Conservation (phyloP, 2,329 filamentous ascomycete species). For the Zymoseptoria crescenta region DNA sequence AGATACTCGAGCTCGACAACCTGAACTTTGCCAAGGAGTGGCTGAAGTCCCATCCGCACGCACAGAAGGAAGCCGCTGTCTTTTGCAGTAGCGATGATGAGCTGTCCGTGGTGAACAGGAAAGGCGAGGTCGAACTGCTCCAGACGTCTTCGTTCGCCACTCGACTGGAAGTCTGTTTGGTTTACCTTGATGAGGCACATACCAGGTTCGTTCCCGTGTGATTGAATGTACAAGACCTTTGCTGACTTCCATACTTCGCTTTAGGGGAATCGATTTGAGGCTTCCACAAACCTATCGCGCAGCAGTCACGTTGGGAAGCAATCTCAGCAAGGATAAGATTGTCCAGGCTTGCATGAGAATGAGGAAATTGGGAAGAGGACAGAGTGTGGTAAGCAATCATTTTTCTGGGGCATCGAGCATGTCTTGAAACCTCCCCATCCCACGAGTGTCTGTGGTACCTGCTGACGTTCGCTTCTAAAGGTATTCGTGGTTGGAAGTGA, state of each 20-base stretch:
- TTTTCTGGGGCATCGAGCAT: too few relatives aligned
- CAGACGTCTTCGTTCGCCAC: constrained; percentile 51
- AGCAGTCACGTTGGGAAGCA: constrained; percentile 58
- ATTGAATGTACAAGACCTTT: too few relatives aligned
- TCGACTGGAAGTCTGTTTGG: constrained; percentile 51
- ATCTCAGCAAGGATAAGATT: constrained; percentile 59
- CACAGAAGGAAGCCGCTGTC: constrained; percentile 40
- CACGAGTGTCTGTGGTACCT: too few relatives aligned
- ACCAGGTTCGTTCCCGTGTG: constrained; percentile 31
- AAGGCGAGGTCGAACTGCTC: constrained; percentile 42
- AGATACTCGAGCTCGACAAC: constrained; percentile 59
- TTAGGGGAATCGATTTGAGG: constrained; percentile 57
- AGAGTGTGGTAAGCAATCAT: constrained; percentile 44
- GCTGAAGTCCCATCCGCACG: constrained; percentile 33
- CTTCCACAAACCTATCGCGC: constrained; percentile 53
- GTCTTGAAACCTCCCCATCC: too few relatives aligned
- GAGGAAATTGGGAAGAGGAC: constrained; percentile 58
- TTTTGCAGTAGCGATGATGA: constrained; percentile 54
- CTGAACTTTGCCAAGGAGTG: constrained; percentile 46
- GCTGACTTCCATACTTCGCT: too few relatives aligned
- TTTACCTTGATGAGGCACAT: constrained; percentile 65
- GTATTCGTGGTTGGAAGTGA: constrained; percentile 52
- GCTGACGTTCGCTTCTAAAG: too few relatives aligned
- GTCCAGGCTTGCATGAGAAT: constrained; percentile 70
- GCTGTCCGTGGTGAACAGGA: constrained; percentile 45